Base-by-base conservation (phyloP, 352 stramenopile genomes). In the Elongisporangium prolatum region DNA sequence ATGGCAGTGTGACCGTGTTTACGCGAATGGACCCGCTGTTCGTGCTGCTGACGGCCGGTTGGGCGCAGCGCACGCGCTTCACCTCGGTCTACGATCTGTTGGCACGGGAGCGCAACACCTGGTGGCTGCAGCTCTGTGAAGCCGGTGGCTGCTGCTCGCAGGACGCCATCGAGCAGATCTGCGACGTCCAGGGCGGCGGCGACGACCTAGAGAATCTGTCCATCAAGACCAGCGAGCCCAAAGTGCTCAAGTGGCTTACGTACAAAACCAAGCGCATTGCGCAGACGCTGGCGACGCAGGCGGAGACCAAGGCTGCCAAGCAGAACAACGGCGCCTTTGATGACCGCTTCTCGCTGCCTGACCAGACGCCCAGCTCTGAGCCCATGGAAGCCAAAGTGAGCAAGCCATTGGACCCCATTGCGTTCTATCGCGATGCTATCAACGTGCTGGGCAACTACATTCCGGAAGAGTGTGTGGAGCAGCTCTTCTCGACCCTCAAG, bases 21-120 rank as follows among this genome's bases (percentile, higher is more conserved):
- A 84, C 85, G 8, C 77, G 71, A 9, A 64, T 92, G 37, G 82
- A 94, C 34, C 69, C 80, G 37, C 66, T 90, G 2, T 92, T 92
- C 49, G 80, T 94, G 57, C 61, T 94, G 16, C 57, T 94, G 47
- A 64, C 76, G 25, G 77, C 74, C 13, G 64, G 72, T 14, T 83
- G 74, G 70, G 28, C 59, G n/a, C 72, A 88, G 37, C 72, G 75
- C 13, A 59, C 65, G 16, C 68, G 73, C 16, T 88, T 78, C 50
- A 69, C 71, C 54, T 77, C 80, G 1, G 72, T 86, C 40, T 84
- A 83, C 56, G 83, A 93, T 37, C 55, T 89, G 8, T 61, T 87
- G 21, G 56, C 71, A 6, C 61, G 61, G 9, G 63, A 71, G 24
- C 52, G 73, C 44, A 89, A 91, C 55, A 66, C 67, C 21, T 92